Evolutionary conservation across 2,329 filamentous ascomycete genomes (phyloP).

Genomic region (Sporothrix variecibatus): DNA sequence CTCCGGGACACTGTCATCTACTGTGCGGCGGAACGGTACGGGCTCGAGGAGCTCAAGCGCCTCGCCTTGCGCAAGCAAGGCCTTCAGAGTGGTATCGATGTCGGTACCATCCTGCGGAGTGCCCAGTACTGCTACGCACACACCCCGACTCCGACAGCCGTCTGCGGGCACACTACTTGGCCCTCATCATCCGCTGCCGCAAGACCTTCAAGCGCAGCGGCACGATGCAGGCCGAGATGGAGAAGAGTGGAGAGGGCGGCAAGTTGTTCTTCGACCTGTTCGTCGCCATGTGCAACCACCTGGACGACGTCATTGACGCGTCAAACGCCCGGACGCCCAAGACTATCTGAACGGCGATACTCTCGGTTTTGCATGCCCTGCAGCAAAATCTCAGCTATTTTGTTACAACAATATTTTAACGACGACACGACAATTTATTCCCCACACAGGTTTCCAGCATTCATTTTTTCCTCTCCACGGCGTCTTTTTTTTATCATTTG

Average conservation of each 20-base stretch:
- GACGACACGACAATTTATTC: constrained; percentile 26
- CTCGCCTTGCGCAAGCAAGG: constrained; percentile 93
- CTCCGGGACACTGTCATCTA: constrained; percentile 93
- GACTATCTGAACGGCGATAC: constrained; percentile 51
- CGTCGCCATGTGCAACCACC: constrained; percentile 96
- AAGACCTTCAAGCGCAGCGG: constrained; percentile 97
- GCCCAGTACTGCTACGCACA: constrained; percentile 95
- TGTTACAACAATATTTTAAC: constrained; percentile 11
- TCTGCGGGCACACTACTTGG: constrained; percentile 94
- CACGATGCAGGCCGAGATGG: constrained; percentile 99
- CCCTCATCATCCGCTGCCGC: constrained; percentile 94
- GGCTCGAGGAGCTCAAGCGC: constrained; percentile 87
- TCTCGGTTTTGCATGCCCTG: constrained; percentile 10
- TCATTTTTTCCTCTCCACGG: constrained; percentile 22
- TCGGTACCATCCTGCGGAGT: constrained; percentile 85
- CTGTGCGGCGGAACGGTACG: constrained; percentile 88
- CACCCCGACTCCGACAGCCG: constrained; percentile 88
- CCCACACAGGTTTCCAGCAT: constrained; percentile 25
- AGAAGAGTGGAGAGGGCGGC: constrained; percentile 70
- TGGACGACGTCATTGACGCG: constrained; percentile 91
- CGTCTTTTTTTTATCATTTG: constrained; percentile 14
- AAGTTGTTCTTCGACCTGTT: constrained; percentile 98
- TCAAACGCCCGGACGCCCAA: constrained; percentile 65
- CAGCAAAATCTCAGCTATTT: constrained; percentile 16
- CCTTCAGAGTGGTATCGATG: constrained; percentile 87